Evolutionary conservation across 768 basidiomycete genomes (phyloP), one percentile per base, ranked within the genome.

Genomic region (Wakefieldia striispora): DNA sequence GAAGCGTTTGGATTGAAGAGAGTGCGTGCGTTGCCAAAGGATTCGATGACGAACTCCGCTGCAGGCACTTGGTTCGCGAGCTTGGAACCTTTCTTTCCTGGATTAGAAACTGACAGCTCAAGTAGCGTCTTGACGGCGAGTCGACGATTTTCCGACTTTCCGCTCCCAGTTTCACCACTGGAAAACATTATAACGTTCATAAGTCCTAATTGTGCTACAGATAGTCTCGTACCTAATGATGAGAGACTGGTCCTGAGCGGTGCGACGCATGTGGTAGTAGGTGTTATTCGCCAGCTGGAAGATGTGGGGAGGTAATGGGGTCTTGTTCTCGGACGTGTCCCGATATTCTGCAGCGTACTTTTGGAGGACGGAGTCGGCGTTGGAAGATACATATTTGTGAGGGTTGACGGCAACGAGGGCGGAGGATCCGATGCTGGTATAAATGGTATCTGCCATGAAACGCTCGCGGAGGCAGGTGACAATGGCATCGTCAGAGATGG

Each of bases 261-360:
- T 99, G 58, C 95, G 76, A 43, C 84, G 77, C 94, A 97, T 95
- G 69, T 97, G 92, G 67, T 94, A 97, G 70, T 95, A 97, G 5
- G 91, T 85, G 70, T 90, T 88, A 59, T 92, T 86, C 6, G 91
- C 90, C 40, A 92, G 76, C 61, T 94, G 87, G 66, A 97, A 98
- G 37, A 98, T 83, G 62, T 99, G 95, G 2, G 95, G 95, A 29
- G 84, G 80, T 2, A 84, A 74, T 9, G 69, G 66, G 43, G 76
- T 73, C 67, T 81, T 84, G 58, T 80, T 78, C 43, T 79, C 77
- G 10, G 77, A 72, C 6, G 88, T 84, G 60, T 91, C 83, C 37
- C 91, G 79, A 63, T 94, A 92, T 61, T 95, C 86, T 17, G 85
- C 76, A 3, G 91, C 86, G 64, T 97, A 97, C 65, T 89, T 86